These are phyloP conservation scores for Leccinum rimulosum DNA, from an alignment of 768 basidiomycete genomes.

Conservation along the genomic window DNA sequence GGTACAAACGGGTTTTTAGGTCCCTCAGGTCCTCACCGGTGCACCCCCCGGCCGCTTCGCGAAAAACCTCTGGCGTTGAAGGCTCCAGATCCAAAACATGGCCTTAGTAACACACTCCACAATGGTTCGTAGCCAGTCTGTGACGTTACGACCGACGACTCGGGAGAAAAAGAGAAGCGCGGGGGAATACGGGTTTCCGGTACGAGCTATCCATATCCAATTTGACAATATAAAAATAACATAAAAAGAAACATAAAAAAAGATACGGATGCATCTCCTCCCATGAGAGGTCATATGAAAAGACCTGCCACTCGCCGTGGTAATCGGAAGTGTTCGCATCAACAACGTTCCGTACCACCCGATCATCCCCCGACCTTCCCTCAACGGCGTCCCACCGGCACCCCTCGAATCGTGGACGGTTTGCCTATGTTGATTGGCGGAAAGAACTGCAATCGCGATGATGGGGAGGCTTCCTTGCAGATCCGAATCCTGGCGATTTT, in stretches of 20 bases:
- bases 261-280: constrained; percentile 6
- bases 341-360: constrained; percentile 12
- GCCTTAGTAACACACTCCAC: constrained; percentile 9
- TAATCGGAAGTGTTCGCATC: constrained; percentile 17
- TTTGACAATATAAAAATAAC: constrained; percentile 9
- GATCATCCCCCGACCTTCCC: constrained; percentile 10
- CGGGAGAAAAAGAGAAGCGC: neutral
- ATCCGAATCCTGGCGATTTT: constrained; percentile 31
- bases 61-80: constrained; percentile 13
- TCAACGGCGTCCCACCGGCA: neutral
- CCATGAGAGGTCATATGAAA: constrained; percentile 24
- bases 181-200: constrained; percentile 10
- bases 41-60: constrained; percentile 4
- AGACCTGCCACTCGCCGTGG: constrained; percentile 17
- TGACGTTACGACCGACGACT: neutral
- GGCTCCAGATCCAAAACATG: constrained; percentile 10
- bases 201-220: constrained; percentile 16
- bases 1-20: constrained; percentile 1
- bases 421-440: constrained; percentile 20
- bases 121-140: neutral
- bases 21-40: neutral
- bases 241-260: constrained; percentile 6
- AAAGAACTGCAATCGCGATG: constrained; percentile 11
- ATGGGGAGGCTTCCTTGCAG: constrained; percentile 21
- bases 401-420: neutral